Evolutionary conservation across 352 stramenopile species (phyloP).

Genomic region (Achlya hypogyna): DNA sequence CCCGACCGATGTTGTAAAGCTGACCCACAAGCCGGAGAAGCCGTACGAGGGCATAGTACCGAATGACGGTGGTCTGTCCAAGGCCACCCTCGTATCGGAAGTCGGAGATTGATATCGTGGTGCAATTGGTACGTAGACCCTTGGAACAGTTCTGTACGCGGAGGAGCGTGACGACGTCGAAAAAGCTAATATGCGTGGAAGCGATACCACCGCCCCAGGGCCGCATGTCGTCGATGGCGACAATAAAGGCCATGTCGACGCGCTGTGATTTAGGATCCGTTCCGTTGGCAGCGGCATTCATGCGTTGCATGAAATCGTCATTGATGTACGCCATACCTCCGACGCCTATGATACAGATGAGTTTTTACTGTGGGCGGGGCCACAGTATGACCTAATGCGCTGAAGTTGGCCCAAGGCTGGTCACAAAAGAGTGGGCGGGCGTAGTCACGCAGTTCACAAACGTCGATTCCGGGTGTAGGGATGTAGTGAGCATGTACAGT

Average conservation of each 20-base stretch:
- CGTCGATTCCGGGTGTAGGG: neutral
- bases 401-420: neutral
- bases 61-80: too few relatives aligned
- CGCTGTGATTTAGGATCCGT: neutral
- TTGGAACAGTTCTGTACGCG: neutral
- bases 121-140: neutral
- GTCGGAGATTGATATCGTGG: neutral
- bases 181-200: neutral
- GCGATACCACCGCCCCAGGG: neutral
- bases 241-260: neutral
- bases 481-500: neutral
- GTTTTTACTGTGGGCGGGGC: too few relatives aligned
- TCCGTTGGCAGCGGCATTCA: neutral
- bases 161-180: neutral
- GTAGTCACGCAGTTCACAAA: neutral
- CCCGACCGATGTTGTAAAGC: constrained; percentile 1
- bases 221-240: neutral
- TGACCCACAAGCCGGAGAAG: neutral
- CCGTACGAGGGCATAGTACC: neutral
- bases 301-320: neutral
- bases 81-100: neutral
- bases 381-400: neutral
- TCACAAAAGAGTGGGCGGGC: neutral
- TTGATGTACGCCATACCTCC: neutral
- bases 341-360: too few relatives aligned